These are phyloP conservation scores for Xylaria hypoxylon DNA, from an alignment of 2,329 filamentous ascomycete genomes.

Conservation along the genomic window DNA sequence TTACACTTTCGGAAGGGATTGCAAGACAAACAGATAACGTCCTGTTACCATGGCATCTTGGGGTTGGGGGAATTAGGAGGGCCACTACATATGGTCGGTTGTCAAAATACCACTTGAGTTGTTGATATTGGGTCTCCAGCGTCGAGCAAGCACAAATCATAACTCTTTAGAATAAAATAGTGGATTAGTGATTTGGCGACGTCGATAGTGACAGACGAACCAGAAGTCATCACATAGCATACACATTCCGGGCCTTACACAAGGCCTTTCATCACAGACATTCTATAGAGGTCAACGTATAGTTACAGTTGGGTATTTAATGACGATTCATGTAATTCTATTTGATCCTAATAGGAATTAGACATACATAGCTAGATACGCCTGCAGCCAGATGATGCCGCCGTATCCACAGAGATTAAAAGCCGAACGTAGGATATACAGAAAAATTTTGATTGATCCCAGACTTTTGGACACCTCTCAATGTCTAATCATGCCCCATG, in stretches of 20 bases:
- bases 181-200: not conserved
- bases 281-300: not conserved
- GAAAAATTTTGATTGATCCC: constrained; percentile 19
- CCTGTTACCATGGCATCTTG: too few relatives aligned
- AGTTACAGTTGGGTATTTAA: not conserved
- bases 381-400: constrained; percentile 1
- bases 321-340: constrained; percentile 9
- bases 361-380: constrained; percentile 29
- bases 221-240: not conserved
- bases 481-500: constrained; percentile 26
- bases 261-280: not conserved
- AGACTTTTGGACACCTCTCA: constrained; percentile 33
- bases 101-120: too few relatives aligned
- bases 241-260: not conserved
- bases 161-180: not conserved
- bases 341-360: constrained; percentile 19
- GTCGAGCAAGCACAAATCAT: too few relatives aligned
- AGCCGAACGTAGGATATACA: constrained; percentile 29
- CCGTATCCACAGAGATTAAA: constrained; percentile 17
- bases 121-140: too few relatives aligned
- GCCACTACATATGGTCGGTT: too few relatives aligned
- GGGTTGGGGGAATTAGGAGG: too few relatives aligned
- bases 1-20: not conserved
- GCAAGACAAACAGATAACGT: not conserved
- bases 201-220: not conserved